Conservation (phyloP, 352 stramenopile genomes). For the Globisporangium cylindrosporum region DNA sequence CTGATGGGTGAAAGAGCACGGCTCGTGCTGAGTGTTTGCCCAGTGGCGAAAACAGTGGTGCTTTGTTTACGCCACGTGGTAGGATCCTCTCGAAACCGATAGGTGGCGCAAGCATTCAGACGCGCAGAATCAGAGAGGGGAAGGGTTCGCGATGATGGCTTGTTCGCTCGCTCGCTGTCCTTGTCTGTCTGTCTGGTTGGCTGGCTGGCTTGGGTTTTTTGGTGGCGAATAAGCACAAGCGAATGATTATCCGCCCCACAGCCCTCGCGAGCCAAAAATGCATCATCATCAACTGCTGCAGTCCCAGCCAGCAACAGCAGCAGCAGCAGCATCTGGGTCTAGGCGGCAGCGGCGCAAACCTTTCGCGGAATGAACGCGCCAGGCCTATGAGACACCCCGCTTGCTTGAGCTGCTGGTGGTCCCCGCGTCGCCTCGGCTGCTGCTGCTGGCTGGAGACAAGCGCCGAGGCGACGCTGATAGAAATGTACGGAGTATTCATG, state of each 20-base stretch:
- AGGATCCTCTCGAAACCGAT: conserved; percentile 9
- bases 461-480: neutral
- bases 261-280: neutral
- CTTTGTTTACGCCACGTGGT: conserved; percentile 5
- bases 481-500: neutral
- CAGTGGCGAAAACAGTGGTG: conserved; percentile 2
- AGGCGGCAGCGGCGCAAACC: neutral
- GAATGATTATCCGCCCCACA: neutral
- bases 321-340: neutral
- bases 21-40: conserved; percentile 4
- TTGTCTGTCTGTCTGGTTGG: neutral
- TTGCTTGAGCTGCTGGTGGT: neutral
- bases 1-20: conserved; percentile 19
- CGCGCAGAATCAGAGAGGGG: conserved; percentile 5
- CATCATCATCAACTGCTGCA: neutral
- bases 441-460: neutral
- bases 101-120: conserved; percentile 14
- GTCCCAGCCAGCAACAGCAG: neutral
- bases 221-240: neutral
- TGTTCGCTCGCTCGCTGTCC: neutral
- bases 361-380: neutral
- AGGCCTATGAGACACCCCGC: conserved; percentile 1
- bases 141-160: conserved; percentile 4
- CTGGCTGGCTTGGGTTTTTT: too few relatives aligned
- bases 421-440: neutral